phyloP scores from a whole-genome alignment of 2,329 filamentous ascomycete genomes.

The Ciborinia camelliae region DNA sequence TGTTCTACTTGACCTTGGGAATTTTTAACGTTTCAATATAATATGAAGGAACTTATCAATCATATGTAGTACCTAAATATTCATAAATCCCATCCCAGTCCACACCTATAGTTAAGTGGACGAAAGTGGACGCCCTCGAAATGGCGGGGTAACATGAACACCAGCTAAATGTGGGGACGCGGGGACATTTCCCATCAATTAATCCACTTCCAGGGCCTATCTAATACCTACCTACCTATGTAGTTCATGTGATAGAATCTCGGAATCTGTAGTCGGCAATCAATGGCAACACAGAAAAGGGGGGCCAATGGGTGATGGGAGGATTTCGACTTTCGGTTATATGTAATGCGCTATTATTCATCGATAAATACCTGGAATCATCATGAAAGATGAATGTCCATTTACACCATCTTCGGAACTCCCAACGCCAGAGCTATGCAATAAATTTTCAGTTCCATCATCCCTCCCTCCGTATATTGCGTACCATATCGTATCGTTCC shows the following conservation, averaged over 20 bases:
- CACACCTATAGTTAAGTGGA: no score
- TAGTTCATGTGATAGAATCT: no score
- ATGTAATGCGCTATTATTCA: not conserved
- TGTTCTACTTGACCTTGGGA: not conserved
- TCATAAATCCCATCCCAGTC: no score
- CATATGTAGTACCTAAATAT: no score
- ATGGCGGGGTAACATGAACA: conserved; percentile 6
- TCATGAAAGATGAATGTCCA: conserved; percentile 5
- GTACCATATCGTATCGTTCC: not conserved
- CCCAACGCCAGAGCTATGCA: conserved; percentile 20
- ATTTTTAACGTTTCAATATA: not conserved
- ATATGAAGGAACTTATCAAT: no score
- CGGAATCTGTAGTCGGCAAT: not conserved
- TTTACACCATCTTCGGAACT: not conserved
- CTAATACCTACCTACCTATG: no score
- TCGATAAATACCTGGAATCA: conserved; percentile 9
- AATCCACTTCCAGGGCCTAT: not conserved
- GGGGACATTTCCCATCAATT: not conserved
- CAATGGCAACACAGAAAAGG: not conserved
- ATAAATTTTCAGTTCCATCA: not conserved
- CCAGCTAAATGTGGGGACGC: conserved; percentile 7
- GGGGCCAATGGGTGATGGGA: no score
- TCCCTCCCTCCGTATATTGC: not conserved
- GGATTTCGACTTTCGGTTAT: no score
- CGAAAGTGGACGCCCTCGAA: conserved; percentile 5